phyloP scores from a whole-genome alignment of 1,284 basidiomycete genomes.

The Ceratobasidium sp. region DNA sequence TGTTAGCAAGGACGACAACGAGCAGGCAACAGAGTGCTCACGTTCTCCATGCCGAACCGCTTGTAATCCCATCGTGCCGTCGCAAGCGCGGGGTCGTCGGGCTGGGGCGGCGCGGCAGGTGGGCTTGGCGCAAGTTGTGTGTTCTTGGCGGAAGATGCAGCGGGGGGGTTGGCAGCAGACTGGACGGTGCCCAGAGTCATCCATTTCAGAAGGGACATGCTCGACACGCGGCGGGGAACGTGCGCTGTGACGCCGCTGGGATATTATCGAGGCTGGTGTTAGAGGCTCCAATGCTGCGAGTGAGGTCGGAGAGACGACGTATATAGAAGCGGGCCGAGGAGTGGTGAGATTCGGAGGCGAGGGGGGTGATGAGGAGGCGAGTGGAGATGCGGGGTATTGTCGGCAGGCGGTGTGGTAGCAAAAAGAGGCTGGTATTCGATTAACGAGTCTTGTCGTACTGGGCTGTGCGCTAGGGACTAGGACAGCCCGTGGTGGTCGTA shows the following conservation, averaged over 20 bases:
- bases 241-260: conserved; percentile 17
- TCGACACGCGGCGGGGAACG: conserved; percentile 17
- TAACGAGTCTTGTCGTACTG: not conserved
- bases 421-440: not conserved
- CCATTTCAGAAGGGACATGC: conserved; percentile 42
- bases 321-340: not conserved
- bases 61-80: conserved; percentile 64
- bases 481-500: conserved; percentile 7
- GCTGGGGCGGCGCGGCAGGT: conserved; percentile 11
- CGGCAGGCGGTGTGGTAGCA: not conserved
- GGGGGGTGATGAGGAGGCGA: not conserved
- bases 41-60: conserved; percentile 93
- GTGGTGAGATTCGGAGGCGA: conserved; percentile 27
- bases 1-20: conserved; percentile 23
- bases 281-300: conserved; percentile 17
- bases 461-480: not conserved
- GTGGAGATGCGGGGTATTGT: conserved; percentile 22
- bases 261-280: not conserved
- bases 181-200: conserved; percentile 6
- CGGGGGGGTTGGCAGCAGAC: not conserved
- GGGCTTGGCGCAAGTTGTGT: not conserved
- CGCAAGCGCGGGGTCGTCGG: conserved; percentile 35
- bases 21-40: conserved; percentile 59
- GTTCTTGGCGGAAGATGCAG: conserved; percentile 8
- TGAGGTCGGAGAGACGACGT: not conserved